Evolutionary conservation across 306 rosid species (phyloP).

Genomic region (Biancaea sappan): DNA sequence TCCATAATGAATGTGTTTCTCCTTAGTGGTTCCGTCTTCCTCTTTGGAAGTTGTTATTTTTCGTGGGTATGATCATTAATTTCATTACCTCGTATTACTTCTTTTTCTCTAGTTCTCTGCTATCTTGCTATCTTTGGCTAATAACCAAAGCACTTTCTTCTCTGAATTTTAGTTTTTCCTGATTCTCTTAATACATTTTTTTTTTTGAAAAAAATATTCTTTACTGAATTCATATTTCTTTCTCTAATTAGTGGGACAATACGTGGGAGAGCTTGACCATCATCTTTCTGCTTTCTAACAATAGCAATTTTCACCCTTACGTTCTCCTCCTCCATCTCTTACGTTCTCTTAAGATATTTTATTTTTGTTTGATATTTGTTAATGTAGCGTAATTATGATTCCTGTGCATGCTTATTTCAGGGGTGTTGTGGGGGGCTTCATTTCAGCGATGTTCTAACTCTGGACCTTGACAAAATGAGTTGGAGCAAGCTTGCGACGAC

Average conservation of each 20-base stretch:
- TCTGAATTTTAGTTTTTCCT: conserved; percentile 48
- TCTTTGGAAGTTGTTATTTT: conserved; percentile 17
- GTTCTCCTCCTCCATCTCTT: neutral
- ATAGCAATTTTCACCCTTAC: conserved; percentile 26
- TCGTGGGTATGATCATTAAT: conserved; percentile 29
- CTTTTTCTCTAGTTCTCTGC: conserved; percentile 25
- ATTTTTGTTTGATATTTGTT: too few species aligned
- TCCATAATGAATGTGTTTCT: conserved; percentile 28
- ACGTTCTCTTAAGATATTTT: too few species aligned
- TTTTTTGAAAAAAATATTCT: conserved; percentile 31
- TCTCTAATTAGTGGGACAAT: conserved; percentile 49
- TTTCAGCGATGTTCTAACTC: conserved; percentile 77
- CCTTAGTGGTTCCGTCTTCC: neutral
- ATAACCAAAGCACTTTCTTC: conserved; percentile 53
- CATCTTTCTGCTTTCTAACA: conserved; percentile 38
- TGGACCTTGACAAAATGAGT: conserved; percentile 71
- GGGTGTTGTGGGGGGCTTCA: conserved; percentile 97
- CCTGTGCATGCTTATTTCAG: conserved; percentile 44
- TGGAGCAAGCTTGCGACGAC: conserved; percentile 69
- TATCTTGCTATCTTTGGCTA: conserved; percentile 48
- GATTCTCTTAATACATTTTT: conserved; percentile 31
- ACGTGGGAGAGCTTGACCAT: conserved; percentile 13
- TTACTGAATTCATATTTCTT: conserved; percentile 35
- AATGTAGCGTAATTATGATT: conserved; percentile 13
- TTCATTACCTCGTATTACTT: conserved; percentile 24